phyloP scores from a whole-genome alignment of 192 early-diverging fungal species.

The Pilaira anomala region DNA sequence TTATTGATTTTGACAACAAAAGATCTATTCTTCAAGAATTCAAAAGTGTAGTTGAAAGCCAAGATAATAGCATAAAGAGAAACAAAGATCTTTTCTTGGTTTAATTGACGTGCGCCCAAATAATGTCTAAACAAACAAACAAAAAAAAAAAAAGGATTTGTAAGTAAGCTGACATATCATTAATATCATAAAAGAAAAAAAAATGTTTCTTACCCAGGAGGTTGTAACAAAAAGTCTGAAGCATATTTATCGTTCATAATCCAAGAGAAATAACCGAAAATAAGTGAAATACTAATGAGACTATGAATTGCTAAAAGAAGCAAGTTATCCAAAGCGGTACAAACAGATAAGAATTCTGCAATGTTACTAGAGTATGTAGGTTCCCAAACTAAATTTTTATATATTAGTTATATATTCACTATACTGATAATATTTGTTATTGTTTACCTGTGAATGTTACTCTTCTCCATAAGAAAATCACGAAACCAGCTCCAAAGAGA shows the following conservation, averaged over 20 bases:
- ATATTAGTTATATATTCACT: not conserved
- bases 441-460: conserved; percentile 1
- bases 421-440: not conserved
- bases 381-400: conserved; percentile 1
- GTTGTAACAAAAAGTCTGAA: not conserved
- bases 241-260: conserved; percentile 7
- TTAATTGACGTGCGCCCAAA: conserved; percentile 27
- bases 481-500: not conserved
- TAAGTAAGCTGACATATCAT: too few species aligned
- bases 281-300: not conserved
- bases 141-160: not conserved
- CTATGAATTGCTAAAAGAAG: not conserved
- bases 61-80: conserved; percentile 9
- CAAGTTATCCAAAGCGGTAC: not conserved
- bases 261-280: conserved; percentile 5
- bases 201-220: conserved; percentile 4
- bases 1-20: not conserved
- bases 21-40: not conserved
- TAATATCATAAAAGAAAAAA: not conserved
- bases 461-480: not conserved
- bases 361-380: not conserved
- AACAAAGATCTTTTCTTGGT: conserved; percentile 29
- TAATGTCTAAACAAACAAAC: conserved; percentile 6
- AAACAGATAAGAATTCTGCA: not conserved
- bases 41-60: not conserved